Base-by-base conservation (phyloP, 257 asterid species). In the Avicennia marina region DNA sequence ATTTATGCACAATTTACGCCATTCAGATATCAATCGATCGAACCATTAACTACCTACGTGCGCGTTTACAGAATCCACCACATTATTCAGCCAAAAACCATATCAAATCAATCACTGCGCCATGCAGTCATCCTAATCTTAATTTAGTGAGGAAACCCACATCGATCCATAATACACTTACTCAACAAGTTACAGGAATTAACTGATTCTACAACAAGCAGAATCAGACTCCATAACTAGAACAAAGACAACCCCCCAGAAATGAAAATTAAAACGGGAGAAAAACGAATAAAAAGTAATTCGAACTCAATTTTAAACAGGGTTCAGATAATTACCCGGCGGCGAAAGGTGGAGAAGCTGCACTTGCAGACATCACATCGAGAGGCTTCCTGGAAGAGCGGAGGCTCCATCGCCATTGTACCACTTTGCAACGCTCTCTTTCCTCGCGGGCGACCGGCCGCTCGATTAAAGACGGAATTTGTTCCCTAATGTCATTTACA, bases 361-460 rank as follows among this genome's bases (percentile, higher is more conserved):
- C 98, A 85, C 64, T 81, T 83, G 77, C 98, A 88, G 75, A 88
- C 94, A 72, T 91, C 95, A 56, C 98, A 88, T 31, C 96, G 96
- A 36, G 89, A 59, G 46, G 95, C 75, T 63, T 87, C 98, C 65
- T 87, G 94, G 61, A 90, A 87, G 15, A 76, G 81, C 56, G 96
- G 95, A 18, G 90, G 94, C 65, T 87, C 96, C 81, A 50, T 68
- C 64, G 79, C 70, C 84, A 73, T 66, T 50, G 53, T 59, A 66
- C 61, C 66, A 48, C 68, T 54, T 39, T 63, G 58, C 72, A 44
- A 22, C 69, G 20, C 50, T 8, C 48, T 18, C 47, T 42, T 21
- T 38, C 53, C 45, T 29, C 65, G 0, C n/a, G n/a, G n/a, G n/a
- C n/a, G n/a, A n/a, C n/a, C n/a, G n/a, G n/a, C n/a, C n/a, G n/a